These are phyloP conservation scores for Ustilago esculenta DNA, from an alignment of 1,284 basidiomycete species.

Conservation along the genomic window DNA sequence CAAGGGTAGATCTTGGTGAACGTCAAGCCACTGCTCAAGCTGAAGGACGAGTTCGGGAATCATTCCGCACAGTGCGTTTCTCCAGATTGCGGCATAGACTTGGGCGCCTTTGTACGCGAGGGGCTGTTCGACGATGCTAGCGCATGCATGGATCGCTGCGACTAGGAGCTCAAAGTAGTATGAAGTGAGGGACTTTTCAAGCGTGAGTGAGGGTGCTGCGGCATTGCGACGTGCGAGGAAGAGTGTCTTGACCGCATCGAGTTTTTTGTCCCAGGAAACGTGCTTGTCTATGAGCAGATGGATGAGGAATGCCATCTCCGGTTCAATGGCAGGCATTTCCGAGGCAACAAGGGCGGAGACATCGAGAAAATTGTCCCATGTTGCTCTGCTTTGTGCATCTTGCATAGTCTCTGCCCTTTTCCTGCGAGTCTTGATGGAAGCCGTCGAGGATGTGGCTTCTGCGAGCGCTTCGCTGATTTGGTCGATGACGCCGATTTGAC, in stretches of 20 bases:
- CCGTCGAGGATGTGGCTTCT: conserved; percentile 2
- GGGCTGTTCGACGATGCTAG: conserved; percentile 31
- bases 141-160: conserved; percentile 40
- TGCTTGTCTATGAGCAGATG: conserved; percentile 32
- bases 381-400: conserved; percentile 28
- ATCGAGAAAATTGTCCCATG: conserved; percentile 42
- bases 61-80: conserved; percentile 42
- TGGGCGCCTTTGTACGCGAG: conserved; percentile 27
- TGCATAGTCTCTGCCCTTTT: conserved; percentile 28
- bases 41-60: conserved; percentile 41
- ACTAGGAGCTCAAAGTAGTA: conserved; percentile 47
- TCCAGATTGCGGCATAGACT: conserved; percentile 38
- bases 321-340: conserved; percentile 22
- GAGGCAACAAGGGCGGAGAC: conserved; percentile 9
- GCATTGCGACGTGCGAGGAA: conserved; percentile 32
- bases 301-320: conserved; percentile 39
- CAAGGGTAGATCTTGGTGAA: conserved; percentile 19
- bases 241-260: conserved; percentile 40
- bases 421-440: neutral
- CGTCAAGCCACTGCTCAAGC: conserved; percentile 50
- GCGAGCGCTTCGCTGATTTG: conserved; percentile 19
- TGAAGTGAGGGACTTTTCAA: conserved; percentile 40
- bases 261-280: conserved; percentile 25
- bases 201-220: conserved; percentile 29
- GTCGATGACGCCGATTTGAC: conserved; percentile 39